phyloP scores from a whole-genome alignment of 805 yeast genomes.

The Hanseniaspora lachancei region DNA sequence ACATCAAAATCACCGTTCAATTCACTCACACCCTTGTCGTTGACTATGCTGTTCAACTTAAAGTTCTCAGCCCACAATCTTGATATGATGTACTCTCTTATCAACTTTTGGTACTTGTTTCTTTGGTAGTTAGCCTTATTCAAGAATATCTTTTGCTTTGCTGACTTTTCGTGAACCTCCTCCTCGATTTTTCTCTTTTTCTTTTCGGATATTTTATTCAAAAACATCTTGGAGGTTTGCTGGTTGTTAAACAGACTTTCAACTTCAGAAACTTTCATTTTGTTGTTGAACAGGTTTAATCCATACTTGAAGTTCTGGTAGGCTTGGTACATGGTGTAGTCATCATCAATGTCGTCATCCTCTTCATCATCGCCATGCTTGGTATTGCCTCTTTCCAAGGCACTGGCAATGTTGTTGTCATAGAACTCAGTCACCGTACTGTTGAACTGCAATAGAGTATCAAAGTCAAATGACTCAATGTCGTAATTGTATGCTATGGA shows the following conservation, averaged over 20 bases:
- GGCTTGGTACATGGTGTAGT: constrained; percentile 16
- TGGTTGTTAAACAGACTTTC: constrained; percentile 51
- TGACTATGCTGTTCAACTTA: not conserved
- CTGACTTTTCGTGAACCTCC: constrained; percentile 26
- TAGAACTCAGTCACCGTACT: constrained; percentile 6
- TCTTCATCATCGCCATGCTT: constrained; percentile 3
- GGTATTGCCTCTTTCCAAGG: not conserved
- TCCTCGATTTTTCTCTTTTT: constrained; percentile 35
- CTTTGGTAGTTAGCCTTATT: constrained; percentile 21
- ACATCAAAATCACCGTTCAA: not conserved
- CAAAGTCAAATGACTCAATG: constrained; percentile 23
- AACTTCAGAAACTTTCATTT: constrained; percentile 53
- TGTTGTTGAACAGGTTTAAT: constrained; percentile 26
- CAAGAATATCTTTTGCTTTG: constrained; percentile 23
- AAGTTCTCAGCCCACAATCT: constrained; percentile 20
- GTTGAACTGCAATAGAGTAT: constrained; percentile 18
- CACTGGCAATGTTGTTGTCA: not conserved
- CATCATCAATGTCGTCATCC: constrained; percentile 10
- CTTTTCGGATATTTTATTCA: constrained; percentile 52
- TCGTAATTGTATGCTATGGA: constrained; percentile 18
- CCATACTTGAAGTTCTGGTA: constrained; percentile 21
- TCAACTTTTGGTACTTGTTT: constrained; percentile 19
- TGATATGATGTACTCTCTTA: constrained; percentile 24
- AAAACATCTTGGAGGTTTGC: constrained; percentile 61
- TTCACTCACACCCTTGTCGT: not conserved